Evolutionary conservation across 176 grass and related monocot species (phyloP).

Genomic region (Musa itinerans): DNA sequence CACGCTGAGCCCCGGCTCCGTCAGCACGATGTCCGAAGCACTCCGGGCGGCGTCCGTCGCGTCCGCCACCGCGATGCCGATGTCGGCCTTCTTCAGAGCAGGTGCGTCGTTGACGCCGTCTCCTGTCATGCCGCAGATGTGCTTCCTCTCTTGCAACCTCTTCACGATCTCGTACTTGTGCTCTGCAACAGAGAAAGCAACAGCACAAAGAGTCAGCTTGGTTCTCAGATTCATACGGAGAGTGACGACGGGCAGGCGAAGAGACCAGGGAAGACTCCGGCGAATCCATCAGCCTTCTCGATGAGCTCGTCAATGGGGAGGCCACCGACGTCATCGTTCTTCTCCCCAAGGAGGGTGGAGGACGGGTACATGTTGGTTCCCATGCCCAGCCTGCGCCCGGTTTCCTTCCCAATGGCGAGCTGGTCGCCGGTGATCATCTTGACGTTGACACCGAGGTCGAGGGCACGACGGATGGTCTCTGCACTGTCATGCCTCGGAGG

Average conservation of each 20-base stretch:
- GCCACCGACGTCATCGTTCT: not conserved
- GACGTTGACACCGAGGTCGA: constrained; percentile 8
- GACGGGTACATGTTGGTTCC: constrained; percentile 18
- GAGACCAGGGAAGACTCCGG: constrained; percentile 14
- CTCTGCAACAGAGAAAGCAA: not conserved
- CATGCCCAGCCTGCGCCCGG: constrained; percentile 8
- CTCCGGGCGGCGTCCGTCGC: constrained; percentile 82
- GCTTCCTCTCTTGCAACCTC: constrained; percentile 70
- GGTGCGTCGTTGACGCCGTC: constrained; percentile 95
- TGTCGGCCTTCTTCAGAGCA: constrained; percentile 95
- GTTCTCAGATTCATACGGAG: not conserved
- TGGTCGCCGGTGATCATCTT: constrained; percentile 18
- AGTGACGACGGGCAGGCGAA: not conserved
- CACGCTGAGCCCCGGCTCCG: constrained; percentile 85
- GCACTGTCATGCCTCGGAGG: constrained; percentile 11
- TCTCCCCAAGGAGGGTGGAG: constrained; percentile 4
- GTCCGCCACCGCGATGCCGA: constrained; percentile 89
- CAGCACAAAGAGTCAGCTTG: not conserved
- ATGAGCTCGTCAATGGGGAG: constrained; percentile 6
- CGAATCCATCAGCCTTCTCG: constrained; percentile 13
- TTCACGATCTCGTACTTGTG: constrained; percentile 34
- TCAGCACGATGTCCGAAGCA: constrained; percentile 92
- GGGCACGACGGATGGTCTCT: constrained; percentile 3
- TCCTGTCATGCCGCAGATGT: constrained; percentile 92
- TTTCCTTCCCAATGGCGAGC: constrained; percentile 10